Conservation (phyloP, 2,329 filamentous ascomycete species). For the Penicillium sp. region DNA sequence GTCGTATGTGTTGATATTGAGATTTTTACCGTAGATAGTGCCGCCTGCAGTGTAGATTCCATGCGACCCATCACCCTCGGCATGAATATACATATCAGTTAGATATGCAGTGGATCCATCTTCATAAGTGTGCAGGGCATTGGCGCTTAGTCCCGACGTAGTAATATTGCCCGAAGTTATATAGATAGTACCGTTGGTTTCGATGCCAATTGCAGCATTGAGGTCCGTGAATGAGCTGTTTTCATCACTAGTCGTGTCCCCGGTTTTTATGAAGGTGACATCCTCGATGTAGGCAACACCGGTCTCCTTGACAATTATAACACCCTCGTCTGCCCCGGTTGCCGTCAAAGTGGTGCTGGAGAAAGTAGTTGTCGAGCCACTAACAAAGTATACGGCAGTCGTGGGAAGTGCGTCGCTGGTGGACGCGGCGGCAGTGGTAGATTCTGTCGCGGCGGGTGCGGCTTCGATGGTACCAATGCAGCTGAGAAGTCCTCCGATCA, state of each 20-base stretch:
- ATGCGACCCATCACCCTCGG: slow-evolving; percentile 7
- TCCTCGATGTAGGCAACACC: slow-evolving; percentile 3
- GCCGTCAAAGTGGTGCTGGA: not conserved
- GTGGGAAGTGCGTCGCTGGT: not conserved
- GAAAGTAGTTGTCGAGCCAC: not conserved
- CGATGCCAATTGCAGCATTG: slow-evolving; percentile 10
- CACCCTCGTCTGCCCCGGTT: not conserved
- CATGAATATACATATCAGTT: not conserved
- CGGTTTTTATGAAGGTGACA: not conserved
- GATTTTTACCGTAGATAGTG: slow-evolving; percentile 1
- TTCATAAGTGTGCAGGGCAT: slow-evolving; percentile 3
- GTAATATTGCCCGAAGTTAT: slow-evolving; percentile 4
- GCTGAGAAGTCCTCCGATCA: too few species aligned
- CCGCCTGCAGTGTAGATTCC: slow-evolving; percentile 8
- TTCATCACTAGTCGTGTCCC: not conserved
- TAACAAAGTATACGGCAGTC: slow-evolving; percentile 5
- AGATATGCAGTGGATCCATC: not conserved
- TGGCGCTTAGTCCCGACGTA: not conserved
- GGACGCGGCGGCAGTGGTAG: too few species aligned
- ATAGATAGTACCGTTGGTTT: slow-evolving; percentile 7
- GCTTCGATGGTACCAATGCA: too few species aligned
- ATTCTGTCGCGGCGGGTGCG: too few species aligned
- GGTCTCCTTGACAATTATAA: slow-evolving; percentile 8
- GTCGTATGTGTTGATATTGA: slow-evolving; percentile 1
- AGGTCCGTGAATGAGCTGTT: slow-evolving; percentile 7